phyloP scores from a whole-genome alignment of 176 grass and related monocot species.

The Sorghum bicolor region Sorghum_bicolor_NCBIv3 NC_012870.2:57375501-57376000 shows the following conservation, averaged over 20 bases:
- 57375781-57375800: not conserved
- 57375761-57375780: not conserved
- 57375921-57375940: not conserved
- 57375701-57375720: slow-evolving; percentile 82
- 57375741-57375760: not conserved
- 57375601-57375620: slow-evolving; percentile 98
- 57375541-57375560: slow-evolving; percentile 84
- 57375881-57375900: not conserved
- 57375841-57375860: not conserved
- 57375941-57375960: not conserved
- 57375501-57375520: slow-evolving; percentile 78
- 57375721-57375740: slow-evolving; percentile 53
- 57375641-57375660: slow-evolving; percentile 88
- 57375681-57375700: slow-evolving; percentile 88
- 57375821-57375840: not conserved
- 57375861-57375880: not conserved
- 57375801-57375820: not conserved
- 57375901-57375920: not conserved
- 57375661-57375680: slow-evolving; percentile 75
- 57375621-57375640: slow-evolving; percentile 84
- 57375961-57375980: not conserved
- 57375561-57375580: slow-evolving; percentile 85
- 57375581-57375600: slow-evolving; percentile 95
- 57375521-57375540: slow-evolving; percentile 97
- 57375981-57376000: not conserved